Evolutionary conservation across 2,329 filamentous ascomycete species (phyloP), one percentile per base, ranked within the genome.

Genomic region (Westerdykella ornata): DNA sequence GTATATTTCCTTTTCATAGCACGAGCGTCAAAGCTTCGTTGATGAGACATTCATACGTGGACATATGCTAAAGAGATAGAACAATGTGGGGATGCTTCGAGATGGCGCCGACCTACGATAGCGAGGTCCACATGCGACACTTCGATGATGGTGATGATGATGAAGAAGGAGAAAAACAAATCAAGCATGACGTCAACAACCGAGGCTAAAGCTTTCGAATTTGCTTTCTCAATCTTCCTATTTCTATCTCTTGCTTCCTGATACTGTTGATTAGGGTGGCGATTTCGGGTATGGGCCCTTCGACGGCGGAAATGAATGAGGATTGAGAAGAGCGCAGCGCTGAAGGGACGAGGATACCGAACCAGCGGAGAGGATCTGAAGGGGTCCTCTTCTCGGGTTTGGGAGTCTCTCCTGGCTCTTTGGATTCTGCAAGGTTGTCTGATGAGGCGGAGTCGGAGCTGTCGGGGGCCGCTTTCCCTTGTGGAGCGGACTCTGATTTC

Each of bases 201-300:
- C 22, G 22, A 26, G 8, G 22, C 34, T 48, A 58, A 12, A 54
- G 17, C 50, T 68, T 72, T 48, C 64, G 64, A 4, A 73, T 57
- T 16, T 62, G 58, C 53, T 77, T 77, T 49, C 72, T 65, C 37
- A 68, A 41, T 43, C 82, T 70, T 29, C 82, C 72, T 40, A 90
- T 80, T 50, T 84, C 76, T 38, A 82, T 78, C 67, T 88, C 84
- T 4, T 85, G 59, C n/a, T 67, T 66, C 12, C 72, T 70, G 75
- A 90, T 80, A 53, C 79, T 73, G 19, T 71, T 71, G 28, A 73
- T 70, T n/a, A 85, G 62, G 1, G 72, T 74, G 5, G 73, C 73
- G 7, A 88, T 67, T 30, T 66, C 65, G 1, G 80, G 75, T 2
- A 88, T 63, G 3, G 82, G 60, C 0, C 72, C 63, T 41, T 80